Conservation (phyloP, 768 basidiomycete genomes). For the Lactarius tabidus region DNA sequence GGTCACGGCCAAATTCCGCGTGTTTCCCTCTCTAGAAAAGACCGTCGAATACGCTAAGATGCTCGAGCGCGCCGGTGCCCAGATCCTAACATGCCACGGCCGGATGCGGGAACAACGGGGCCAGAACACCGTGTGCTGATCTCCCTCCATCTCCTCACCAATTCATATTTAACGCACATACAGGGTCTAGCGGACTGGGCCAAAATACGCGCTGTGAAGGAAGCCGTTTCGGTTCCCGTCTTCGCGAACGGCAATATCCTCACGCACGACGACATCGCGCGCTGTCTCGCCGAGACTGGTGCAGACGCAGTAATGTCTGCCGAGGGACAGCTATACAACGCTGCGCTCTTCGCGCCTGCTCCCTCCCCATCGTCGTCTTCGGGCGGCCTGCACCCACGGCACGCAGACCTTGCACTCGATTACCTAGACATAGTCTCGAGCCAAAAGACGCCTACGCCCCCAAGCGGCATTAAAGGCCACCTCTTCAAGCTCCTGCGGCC, state of each 20-base stretch:
- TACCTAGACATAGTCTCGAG: constrained; percentile 77
- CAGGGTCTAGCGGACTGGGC: constrained; percentile 86
- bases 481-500: constrained; percentile 90
- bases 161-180: neutral
- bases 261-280: constrained; percentile 74
- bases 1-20: constrained; percentile 94
- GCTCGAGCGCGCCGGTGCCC: constrained; percentile 93
- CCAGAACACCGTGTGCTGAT: constrained; percentile 57
- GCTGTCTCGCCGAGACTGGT: constrained; percentile 79
- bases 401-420: constrained; percentile 70
- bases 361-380: constrained; percentile 4
- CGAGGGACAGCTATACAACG: constrained; percentile 92
- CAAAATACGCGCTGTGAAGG: constrained; percentile 87
- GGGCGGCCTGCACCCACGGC: constrained; percentile 46
- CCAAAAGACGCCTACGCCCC: constrained; percentile 64
- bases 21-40: constrained; percentile 79
- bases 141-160: neutral
- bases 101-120: constrained; percentile 90
- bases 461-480: constrained; percentile 85
- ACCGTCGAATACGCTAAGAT: constrained; percentile 94
- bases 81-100: constrained; percentile 93
- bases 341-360: constrained; percentile 60
- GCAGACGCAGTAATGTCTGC: constrained; percentile 94
- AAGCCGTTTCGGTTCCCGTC: constrained; percentile 86
- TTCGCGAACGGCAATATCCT: constrained; percentile 97